Conservation (phyloP, 768 basidiomycete genomes). For the Cyclocybe aegerita region DNA sequence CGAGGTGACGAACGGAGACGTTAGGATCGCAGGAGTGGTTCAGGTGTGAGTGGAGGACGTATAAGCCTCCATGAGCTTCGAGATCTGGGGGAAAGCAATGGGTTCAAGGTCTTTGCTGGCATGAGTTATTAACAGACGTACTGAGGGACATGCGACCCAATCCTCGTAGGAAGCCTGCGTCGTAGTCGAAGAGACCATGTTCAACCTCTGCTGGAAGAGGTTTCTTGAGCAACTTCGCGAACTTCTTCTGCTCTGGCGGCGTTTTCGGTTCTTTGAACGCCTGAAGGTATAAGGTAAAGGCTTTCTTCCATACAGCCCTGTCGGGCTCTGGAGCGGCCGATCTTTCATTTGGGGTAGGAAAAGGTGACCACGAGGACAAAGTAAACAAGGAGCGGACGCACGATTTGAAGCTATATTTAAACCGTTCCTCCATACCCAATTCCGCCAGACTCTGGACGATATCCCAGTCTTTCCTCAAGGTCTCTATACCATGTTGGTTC, state of each 20-base stretch:
- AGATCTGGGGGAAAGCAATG: slow-evolving; percentile 46
- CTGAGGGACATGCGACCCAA: slow-evolving; percentile 82
- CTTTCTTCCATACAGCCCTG: slow-evolving; percentile 65
- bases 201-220: slow-evolving; percentile 46
- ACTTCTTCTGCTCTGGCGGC: slow-evolving; percentile 52
- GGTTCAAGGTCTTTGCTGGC: neutral
- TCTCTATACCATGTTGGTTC: slow-evolving; percentile 45
- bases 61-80: slow-evolving; percentile 85
- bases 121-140: slow-evolving; percentile 34
- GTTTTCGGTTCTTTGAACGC: slow-evolving; percentile 63
- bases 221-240: slow-evolving; percentile 55
- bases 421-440: slow-evolving; percentile 73
- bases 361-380: slow-evolving; percentile 2
- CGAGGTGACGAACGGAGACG: slow-evolving; percentile 73
- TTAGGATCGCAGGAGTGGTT: slow-evolving; percentile 88
- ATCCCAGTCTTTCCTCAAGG: slow-evolving; percentile 49
- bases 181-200: slow-evolving; percentile 69
- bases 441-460: slow-evolving; percentile 65
- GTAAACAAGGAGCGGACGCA: slow-evolving; percentile 22
- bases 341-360: slow-evolving; percentile 5
- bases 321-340: slow-evolving; percentile 51
- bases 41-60: slow-evolving; percentile 81
- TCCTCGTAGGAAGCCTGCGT: slow-evolving; percentile 63
- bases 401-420: slow-evolving; percentile 49
- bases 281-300: slow-evolving; percentile 52